Evolutionary conservation across 2,329 filamentous ascomycete species (phyloP).

Genomic region (Botryosphaeria dothidea): DNA sequence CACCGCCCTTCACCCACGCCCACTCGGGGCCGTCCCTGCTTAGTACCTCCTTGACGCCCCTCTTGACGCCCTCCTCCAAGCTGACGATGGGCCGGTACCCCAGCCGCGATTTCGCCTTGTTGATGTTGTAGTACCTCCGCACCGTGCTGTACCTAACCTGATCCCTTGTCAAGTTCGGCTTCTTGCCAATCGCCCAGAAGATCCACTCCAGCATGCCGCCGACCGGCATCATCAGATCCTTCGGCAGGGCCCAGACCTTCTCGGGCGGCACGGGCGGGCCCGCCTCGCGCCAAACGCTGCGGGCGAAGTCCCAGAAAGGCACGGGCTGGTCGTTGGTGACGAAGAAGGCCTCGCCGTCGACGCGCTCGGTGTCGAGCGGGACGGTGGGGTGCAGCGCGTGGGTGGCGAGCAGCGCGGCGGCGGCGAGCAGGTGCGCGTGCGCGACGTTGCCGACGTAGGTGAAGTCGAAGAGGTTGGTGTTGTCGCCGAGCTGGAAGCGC

Average conservation of each 20-base stretch:
- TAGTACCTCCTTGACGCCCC: conserved; percentile 45
- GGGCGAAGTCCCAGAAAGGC: conserved; percentile 54
- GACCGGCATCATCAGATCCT: conserved; percentile 44
- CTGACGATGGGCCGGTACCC: conserved; percentile 69
- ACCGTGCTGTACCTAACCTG: conserved; percentile 68
- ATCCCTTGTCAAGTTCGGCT: conserved; percentile 47
- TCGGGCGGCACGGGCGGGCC: conserved; percentile 39
- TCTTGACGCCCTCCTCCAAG: conserved; percentile 62
- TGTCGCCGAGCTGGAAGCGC: conserved; percentile 53
- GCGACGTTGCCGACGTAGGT: conserved; percentile 56
- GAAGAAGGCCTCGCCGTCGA: conserved; percentile 54
- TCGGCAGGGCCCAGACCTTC: conserved; percentile 45
- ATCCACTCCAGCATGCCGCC: conserved; percentile 47
- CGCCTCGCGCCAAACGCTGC: conserved; percentile 47
- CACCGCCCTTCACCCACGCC: conserved; percentile 16
- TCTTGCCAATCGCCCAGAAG: conserved; percentile 47
- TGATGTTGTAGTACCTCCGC: conserved; percentile 76
- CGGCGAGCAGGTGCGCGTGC: conserved; percentile 53
- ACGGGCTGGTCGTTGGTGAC: conserved; percentile 53
- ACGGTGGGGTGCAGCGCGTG: conserved; percentile 36
- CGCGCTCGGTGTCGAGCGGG: conserved; percentile 46
- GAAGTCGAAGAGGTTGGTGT: conserved; percentile 57
- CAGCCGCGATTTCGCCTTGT: conserved; percentile 70
- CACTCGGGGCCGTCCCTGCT: conserved; percentile 15
- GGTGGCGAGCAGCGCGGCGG: conserved; percentile 50